Evolutionary conservation across 75 land plant genomes (phyloP), one percentile per base, ranked within the genome.

Genomic region (Isoetes taiwanensis): DNA sequence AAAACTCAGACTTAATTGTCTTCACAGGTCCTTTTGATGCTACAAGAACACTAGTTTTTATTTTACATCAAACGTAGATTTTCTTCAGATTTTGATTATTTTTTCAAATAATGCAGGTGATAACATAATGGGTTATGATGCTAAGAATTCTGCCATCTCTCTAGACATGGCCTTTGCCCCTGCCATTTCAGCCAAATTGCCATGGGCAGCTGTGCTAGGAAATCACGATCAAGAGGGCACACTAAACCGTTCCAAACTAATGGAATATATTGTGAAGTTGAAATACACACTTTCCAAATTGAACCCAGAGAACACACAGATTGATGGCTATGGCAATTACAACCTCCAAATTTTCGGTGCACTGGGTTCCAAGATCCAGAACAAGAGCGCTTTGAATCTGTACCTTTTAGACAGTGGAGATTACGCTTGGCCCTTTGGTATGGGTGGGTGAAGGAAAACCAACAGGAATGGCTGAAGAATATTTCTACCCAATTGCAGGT

Each of bases 391-490:
- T 40, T 69, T 84, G 23, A 89, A 89, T 53, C 76, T 89, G 8
- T 89, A 84, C 42, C 70, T 89, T 48, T 28, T 89, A 34, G 96
- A 89, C 39, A 89, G 96, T 60, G 96, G 90, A 5, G 90, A 84
- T 57, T 77, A 89, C 59, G 76, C 85, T 19, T 77, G 71, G 0
- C 77, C 75, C 31, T 61, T 83, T 2, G 29, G 1, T 89, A 89
- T 73, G 90, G 79, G 14, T 89, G 96, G 90, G 78, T 89, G 30
- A 85, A 81, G 34, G 54, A 72, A 8, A 79, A 78, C 26, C 96
- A 89, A 56, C 80, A 79, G 60, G n/a, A 55, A 3, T 89, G 90
- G 96, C 75, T 84, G 54, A 64, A 75, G 30, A 57, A 56, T 1
- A 71, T 81, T 20, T 78, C 90, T 32, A 61, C 42, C 17, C 57